Conservation (phyloP, 2,329 filamentous ascomycete genomes). For the Fusarium hostae region DNA sequence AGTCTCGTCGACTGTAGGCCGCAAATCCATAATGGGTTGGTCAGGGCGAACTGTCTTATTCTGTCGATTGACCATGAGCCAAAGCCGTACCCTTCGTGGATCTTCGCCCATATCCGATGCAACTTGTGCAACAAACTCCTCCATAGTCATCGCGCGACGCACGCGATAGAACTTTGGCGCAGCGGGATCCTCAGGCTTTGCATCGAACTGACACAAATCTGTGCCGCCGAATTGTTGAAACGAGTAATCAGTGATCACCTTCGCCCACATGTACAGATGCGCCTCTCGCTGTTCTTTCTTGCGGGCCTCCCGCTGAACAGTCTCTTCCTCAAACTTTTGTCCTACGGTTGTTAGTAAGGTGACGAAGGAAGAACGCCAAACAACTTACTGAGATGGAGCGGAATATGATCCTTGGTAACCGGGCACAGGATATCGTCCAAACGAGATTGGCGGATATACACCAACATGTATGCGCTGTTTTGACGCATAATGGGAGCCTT, state of each 20-base stretch:
- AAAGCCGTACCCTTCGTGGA: slow-evolving; percentile 79
- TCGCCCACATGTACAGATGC: slow-evolving; percentile 88
- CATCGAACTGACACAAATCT: slow-evolving; percentile 79
- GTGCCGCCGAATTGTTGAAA: slow-evolving; percentile 86
- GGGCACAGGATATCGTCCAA: slow-evolving; percentile 84
- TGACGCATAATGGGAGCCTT: slow-evolving; percentile 70
- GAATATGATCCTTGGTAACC: slow-evolving; percentile 81
- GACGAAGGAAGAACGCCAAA: neutral
- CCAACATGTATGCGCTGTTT: slow-evolving; percentile 97
- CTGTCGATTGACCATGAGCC: slow-evolving; percentile 98
- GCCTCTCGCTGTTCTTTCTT: slow-evolving; percentile 93
- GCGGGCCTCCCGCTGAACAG: slow-evolving; percentile 76
- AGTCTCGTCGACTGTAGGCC: slow-evolving; percentile 80
- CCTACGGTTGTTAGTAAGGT: slow-evolving; percentile 58
- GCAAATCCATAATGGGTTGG: slow-evolving; percentile 80
- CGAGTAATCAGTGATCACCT: slow-evolving; percentile 82
- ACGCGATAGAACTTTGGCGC: slow-evolving; percentile 79
- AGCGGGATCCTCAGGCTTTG: slow-evolving; percentile 71
- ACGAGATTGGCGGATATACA: slow-evolving; percentile 90
- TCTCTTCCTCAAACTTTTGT: slow-evolving; percentile 83
- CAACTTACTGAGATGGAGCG: slow-evolving; percentile 78
- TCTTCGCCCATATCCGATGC: slow-evolving; percentile 77
- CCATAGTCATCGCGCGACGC: slow-evolving; percentile 78
- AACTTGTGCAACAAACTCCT: slow-evolving; percentile 77
- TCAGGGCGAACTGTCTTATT: slow-evolving; percentile 97